A percentile compares a stretch with the other conserved stretches of the same genome.
Conservation (phyloP, 768 basidiomycete species). For the Pulveroboletus frians region DNA sequence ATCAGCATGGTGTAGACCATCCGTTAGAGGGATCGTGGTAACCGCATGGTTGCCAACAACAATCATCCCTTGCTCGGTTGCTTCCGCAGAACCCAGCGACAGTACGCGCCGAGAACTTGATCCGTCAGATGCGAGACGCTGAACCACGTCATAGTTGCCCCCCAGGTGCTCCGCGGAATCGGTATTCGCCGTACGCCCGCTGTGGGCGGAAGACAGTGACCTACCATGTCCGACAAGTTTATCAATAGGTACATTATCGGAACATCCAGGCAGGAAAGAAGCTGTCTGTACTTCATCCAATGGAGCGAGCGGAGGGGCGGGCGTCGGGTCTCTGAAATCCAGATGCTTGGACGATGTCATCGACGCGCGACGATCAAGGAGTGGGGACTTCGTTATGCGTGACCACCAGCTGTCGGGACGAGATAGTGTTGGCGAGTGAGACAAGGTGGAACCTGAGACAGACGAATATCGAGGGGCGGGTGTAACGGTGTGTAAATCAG, state of each 20-base stretch:
- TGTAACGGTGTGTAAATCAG: constrained; percentile 27
- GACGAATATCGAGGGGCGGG: constrained; percentile 36
- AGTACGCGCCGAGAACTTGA: constrained; percentile 22
- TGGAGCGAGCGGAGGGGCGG: constrained; percentile 58
- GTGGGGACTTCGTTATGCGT: constrained; percentile 60
- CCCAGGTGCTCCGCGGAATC: constrained; percentile 63
- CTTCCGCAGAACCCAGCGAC: constrained; percentile 24
- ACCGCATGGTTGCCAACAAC: constrained; percentile 3
- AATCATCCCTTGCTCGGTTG: constrained; percentile 17
- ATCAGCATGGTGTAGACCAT: constrained; percentile 10
- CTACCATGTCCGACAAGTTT: constrained; percentile 26
- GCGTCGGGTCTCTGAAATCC: constrained; percentile 78
- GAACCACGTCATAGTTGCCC: constrained; percentile 64
- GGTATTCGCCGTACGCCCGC: constrained; percentile 59
- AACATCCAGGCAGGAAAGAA: constrained; percentile 9
- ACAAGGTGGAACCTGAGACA: constrained; percentile 38
- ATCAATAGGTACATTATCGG: constrained; percentile 10
- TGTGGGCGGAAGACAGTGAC: constrained; percentile 47
- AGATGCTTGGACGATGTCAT: constrained; percentile 33
- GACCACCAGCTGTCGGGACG: constrained; percentile 77
- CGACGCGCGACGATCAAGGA: constrained; percentile 55
- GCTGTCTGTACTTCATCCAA: constrained; percentile 45
- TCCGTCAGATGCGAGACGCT: constrained; percentile 37
- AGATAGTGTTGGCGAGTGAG: constrained; percentile 45
- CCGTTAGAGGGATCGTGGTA: constrained; percentile 11